phyloP scores from a whole-genome alignment of 192 early-diverging fungal species.

The Lunasporangiospora selenospora region DNA sequence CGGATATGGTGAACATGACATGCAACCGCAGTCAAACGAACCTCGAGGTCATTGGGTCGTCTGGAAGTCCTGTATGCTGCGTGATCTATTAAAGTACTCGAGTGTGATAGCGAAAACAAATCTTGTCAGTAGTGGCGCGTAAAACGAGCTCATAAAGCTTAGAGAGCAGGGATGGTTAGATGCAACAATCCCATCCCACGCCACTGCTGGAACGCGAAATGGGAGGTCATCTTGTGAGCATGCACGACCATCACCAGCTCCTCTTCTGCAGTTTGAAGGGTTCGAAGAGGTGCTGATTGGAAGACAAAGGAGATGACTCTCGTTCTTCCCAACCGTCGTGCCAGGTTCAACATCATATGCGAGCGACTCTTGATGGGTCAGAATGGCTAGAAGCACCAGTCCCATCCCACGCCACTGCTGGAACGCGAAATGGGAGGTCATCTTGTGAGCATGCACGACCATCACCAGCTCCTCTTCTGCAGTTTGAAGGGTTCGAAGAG shows the following conservation, averaged over 20 bases:
- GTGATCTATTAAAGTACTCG: too few relatives aligned
- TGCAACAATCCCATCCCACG: constrained; percentile 6
- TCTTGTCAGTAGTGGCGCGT: too few relatives aligned
- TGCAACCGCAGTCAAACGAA: too few relatives aligned
- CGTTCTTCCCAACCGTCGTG: too few relatives aligned
- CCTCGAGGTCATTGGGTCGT: too few relatives aligned
- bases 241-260: constrained; percentile 22
- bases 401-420: constrained; percentile 15
- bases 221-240: constrained; percentile 17
- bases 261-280: constrained; percentile 12
- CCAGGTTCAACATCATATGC: too few relatives aligned
- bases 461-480: constrained; percentile 17
- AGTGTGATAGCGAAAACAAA: too few relatives aligned
- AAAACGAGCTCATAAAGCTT: neutral
- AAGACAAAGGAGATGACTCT: constrained; percentile 9
- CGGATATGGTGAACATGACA: too few relatives aligned
- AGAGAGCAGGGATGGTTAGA: constrained; percentile 1
- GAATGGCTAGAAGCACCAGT: constrained; percentile 5
- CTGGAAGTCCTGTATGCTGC: too few relatives aligned
- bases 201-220: constrained; percentile 19
- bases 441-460: constrained; percentile 23
- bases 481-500: constrained; percentile 12
- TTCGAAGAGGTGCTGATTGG: constrained; percentile 10
- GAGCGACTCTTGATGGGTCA: neutral
- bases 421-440: constrained; percentile 14